These are phyloP conservation scores for Neurospora pannonica DNA, from an alignment of 495 filamentous ascomycete genomes.

Conservation along the genomic window DNA sequence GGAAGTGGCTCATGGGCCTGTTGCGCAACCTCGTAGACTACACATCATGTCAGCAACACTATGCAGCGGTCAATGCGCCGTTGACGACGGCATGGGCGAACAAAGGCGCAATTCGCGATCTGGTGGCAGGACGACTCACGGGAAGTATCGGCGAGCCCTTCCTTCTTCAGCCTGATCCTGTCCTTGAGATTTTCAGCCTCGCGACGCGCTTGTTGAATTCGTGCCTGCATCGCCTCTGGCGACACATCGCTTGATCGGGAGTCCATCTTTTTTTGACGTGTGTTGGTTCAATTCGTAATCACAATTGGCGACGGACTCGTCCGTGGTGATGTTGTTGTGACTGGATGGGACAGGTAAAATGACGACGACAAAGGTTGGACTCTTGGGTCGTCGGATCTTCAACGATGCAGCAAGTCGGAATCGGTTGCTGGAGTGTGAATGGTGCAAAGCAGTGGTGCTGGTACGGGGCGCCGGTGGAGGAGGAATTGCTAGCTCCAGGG, in stretches of 20 bases:
- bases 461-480: conserved; percentile 11
- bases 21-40: conserved; percentile 86
- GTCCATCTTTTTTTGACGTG: conserved; percentile 30
- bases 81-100: neutral
- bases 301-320: conserved; percentile 14
- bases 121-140: conserved; percentile 52
- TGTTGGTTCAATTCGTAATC: conserved; percentile 8
- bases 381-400: conserved; percentile 18
- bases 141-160: conserved; percentile 95
- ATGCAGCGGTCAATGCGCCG: neutral
- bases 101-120: neutral
- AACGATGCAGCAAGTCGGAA: neutral
- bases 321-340: conserved; percentile 16
- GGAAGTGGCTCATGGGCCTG: conserved; percentile 83
- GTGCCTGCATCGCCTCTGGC: conserved; percentile 55
- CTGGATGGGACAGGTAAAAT: conserved; percentile 15
- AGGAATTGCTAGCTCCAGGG: conserved; percentile 28
- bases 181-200: conserved; percentile 98
- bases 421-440: neutral
- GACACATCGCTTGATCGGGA: conserved; percentile 47
- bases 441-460: neutral
- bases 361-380: conserved; percentile 10
- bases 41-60: conserved; percentile 7
- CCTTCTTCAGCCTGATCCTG: conserved; percentile 98
- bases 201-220: conserved; percentile 92